Evolutionary conservation across 176 grass and related monocot genomes (phyloP).

Genomic region (Carex littledalei): DNA sequence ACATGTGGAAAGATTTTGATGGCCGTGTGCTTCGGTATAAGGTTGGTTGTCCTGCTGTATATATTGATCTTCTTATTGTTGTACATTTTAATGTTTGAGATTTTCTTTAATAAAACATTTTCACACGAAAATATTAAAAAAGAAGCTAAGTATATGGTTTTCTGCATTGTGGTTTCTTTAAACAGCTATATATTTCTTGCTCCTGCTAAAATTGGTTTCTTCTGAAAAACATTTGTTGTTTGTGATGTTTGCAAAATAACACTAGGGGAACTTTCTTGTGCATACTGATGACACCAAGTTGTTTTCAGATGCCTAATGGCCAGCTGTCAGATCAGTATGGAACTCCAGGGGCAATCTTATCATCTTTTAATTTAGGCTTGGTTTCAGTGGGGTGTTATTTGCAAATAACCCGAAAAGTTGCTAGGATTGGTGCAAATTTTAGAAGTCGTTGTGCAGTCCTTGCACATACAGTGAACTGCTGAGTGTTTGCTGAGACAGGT

Average conservation of each 20-base stretch:
- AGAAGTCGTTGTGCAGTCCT: not conserved
- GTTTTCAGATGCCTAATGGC: not conserved
- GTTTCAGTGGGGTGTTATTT: not conserved
- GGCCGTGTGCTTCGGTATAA: constrained; percentile 92
- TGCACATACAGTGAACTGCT: not conserved
- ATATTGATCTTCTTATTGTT: constrained; percentile 10
- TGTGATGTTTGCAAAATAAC: not conserved
- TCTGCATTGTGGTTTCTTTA: not conserved
- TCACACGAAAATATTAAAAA: not conserved
- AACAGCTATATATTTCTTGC: not conserved
- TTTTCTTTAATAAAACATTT: not conserved
- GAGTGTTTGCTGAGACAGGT: not conserved
- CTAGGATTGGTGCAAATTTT: not conserved
- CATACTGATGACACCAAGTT: not conserved
- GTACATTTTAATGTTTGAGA: not conserved
- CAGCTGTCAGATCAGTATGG: not conserved
- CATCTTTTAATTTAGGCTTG: not conserved
- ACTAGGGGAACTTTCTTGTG: not conserved
- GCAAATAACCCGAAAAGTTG: not conserved
- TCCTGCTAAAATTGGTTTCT: not conserved
- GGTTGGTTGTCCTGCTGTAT: constrained; percentile 41
- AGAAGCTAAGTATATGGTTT: not conserved
- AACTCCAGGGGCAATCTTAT: not conserved
- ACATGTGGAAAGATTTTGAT: constrained; percentile 99
- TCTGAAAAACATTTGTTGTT: not conserved